These are phyloP conservation scores for Claviceps paspali DNA, from an alignment of 2,329 filamentous ascomycete genomes.

Conservation along the genomic window DNA sequence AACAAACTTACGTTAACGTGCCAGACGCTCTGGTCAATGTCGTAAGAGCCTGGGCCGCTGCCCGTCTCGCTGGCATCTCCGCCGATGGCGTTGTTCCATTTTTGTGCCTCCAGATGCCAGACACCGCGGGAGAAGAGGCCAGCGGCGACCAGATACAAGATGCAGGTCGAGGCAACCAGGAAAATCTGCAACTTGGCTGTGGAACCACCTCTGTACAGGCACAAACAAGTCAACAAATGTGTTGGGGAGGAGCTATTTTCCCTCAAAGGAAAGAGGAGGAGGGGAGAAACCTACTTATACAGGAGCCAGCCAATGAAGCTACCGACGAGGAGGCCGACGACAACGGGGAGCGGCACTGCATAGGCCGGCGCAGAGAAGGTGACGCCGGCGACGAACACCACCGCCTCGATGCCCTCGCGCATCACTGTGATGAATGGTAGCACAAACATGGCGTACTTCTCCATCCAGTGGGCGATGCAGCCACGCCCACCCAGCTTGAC, in stretches of 20 bases:
- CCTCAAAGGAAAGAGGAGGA: background rate
- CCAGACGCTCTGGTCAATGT: conserved; percentile 66
- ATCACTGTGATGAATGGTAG: conserved; percentile 81
- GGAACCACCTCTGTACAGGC: conserved; percentile 24
- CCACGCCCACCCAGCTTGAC: conserved; percentile 27
- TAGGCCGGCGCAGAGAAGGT: conserved; percentile 60
- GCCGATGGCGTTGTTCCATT: conserved; percentile 51
- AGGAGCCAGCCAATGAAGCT: conserved; percentile 53
- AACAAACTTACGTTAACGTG: conserved; percentile 61
- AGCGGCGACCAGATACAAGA: conserved; percentile 72
- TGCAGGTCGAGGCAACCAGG: conserved; percentile 66
- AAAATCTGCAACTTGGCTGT: conserved; percentile 47
- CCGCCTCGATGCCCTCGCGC: conserved; percentile 71
- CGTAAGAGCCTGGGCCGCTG: conserved; percentile 58
- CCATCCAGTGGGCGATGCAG: conserved; percentile 45
- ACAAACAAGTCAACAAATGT: too few relatives aligned
- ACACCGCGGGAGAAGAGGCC: conserved; percentile 66
- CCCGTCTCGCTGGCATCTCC: conserved; percentile 36
- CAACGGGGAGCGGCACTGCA: conserved; percentile 61
- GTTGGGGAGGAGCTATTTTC: background rate
- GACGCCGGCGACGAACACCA: conserved; percentile 77
- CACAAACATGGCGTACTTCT: conserved; percentile 76
- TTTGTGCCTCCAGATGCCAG: conserved; percentile 57
- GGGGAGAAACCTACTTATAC: conserved; percentile 66
- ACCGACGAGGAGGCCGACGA: conserved; percentile 57